phyloP scores from a whole-genome alignment of 1,139 yeast species.

The Blastobotrys malaysiensis region DNA sequence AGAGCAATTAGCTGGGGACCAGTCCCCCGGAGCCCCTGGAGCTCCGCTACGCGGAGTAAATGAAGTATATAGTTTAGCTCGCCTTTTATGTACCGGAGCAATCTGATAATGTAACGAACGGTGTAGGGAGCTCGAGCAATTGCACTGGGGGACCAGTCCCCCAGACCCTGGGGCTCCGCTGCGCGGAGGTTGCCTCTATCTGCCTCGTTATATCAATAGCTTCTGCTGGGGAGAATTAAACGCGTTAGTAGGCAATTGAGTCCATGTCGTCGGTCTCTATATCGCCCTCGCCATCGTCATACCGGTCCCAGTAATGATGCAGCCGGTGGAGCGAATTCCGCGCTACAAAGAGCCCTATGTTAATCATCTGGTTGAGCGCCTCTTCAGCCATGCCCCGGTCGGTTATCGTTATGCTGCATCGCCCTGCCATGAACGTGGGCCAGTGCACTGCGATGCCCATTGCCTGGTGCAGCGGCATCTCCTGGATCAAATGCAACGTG shows the following conservation, averaged over 20 bases:
- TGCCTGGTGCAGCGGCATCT: constrained; percentile 18
- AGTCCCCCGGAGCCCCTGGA: too few relatives aligned
- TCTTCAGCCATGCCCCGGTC: constrained; percentile 17
- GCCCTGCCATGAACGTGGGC: constrained; percentile 18
- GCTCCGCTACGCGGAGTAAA: too few relatives aligned
- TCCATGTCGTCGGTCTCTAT: constrained; percentile 15
- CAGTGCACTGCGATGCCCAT: constrained; percentile 21
- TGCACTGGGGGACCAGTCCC: too few relatives aligned
- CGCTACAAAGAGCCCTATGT: constrained; percentile 18
- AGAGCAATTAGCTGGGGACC: too few relatives aligned
- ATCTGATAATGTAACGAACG: too few relatives aligned
- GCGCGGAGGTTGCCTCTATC: too few relatives aligned
- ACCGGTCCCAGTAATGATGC: constrained; percentile 18
- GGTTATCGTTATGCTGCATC: constrained; percentile 20
- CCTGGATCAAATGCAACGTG: constrained; percentile 11
- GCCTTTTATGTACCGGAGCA: too few relatives aligned
- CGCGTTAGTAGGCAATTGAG: constrained; percentile 18
- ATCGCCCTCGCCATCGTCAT: constrained; percentile 15
- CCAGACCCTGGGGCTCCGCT: too few relatives aligned
- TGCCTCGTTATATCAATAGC: too few relatives aligned
- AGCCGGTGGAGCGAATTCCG: constrained; percentile 20
- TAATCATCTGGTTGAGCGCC: constrained; percentile 14
- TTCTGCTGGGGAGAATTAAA: too few relatives aligned
- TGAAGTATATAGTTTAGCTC: too few relatives aligned
- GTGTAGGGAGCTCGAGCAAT: too few relatives aligned